Evolutionary conservation across 2,329 filamentous ascomycete species (phyloP).

Genomic region (Colletotrichum noveboracense): DNA sequence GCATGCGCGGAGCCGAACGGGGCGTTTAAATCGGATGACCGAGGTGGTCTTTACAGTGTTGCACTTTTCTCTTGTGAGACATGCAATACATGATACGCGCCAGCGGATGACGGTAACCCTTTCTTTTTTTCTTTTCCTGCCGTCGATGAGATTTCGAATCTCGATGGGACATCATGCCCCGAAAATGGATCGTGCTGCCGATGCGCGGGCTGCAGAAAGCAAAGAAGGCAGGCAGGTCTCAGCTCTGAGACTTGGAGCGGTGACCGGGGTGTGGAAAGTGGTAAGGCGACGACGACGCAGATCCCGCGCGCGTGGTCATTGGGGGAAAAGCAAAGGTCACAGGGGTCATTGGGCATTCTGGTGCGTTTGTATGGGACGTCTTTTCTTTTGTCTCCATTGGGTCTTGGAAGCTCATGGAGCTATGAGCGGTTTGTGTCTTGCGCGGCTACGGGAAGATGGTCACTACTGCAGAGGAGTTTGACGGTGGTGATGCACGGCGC

Average conservation of each 20-base stretch:
- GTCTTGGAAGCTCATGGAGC: neutral
- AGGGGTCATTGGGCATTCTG: neutral
- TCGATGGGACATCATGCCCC: neutral
- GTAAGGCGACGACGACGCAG: neutral
- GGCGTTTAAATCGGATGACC: neutral
- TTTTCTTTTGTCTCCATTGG: neutral
- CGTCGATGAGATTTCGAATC: neutral
- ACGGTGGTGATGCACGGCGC: neutral
- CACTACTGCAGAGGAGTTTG: neutral
- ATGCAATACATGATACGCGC: neutral
- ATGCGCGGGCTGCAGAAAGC: neutral
- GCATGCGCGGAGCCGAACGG: neutral
- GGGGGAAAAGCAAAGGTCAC: neutral
- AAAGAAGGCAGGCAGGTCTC: neutral
- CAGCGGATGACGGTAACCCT: neutral
- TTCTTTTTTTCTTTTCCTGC: neutral
- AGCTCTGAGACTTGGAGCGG: constrained; percentile 8
- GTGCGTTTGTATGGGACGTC: neutral
- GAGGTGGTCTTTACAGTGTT: neutral
- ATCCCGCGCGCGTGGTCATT: neutral
- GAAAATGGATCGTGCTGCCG: neutral
- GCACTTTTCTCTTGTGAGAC: neutral
- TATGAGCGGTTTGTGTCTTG: neutral
- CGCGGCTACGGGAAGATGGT: neutral
- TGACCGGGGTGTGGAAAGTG: neutral